Percentiles rank a stretch among this genome's conserved stretches.
Evolutionary conservation across 2,329 filamentous ascomycete species (phyloP).

Genomic region (Pestalotiopsis sp.): DNA sequence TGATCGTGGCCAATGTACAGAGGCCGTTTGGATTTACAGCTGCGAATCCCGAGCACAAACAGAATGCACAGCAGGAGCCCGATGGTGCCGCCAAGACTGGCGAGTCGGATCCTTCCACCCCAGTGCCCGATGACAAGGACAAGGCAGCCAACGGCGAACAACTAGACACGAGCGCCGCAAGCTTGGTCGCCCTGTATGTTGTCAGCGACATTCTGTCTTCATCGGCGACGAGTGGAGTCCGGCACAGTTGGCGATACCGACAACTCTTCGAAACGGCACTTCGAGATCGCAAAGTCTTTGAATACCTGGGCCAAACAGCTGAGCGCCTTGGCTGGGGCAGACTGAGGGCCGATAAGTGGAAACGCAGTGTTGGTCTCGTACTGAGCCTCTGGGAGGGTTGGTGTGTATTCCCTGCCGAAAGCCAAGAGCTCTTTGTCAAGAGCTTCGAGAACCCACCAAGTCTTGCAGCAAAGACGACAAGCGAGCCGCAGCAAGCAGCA

Average conservation of each 20-base stretch:
- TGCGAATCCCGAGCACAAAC: slow-evolving; percentile 63
- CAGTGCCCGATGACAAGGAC: slow-evolving; percentile 36
- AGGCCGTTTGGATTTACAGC: slow-evolving; percentile 74
- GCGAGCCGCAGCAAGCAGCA: slow-evolving; percentile 31
- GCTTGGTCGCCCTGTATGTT: slow-evolving; percentile 80
- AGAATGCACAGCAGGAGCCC: slow-evolving; percentile 42
- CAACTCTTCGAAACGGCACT: slow-evolving; percentile 78
- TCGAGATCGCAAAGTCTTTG: slow-evolving; percentile 68
- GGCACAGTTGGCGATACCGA: slow-evolving; percentile 85
- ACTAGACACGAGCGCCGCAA: slow-evolving; percentile 70
- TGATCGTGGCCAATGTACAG: slow-evolving; percentile 82
- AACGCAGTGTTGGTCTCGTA: slow-evolving; percentile 71
- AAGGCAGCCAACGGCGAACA: slow-evolving; percentile 32
- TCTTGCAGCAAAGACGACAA: slow-evolving; percentile 33
- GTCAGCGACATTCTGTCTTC: slow-evolving; percentile 78
- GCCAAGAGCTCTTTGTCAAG: slow-evolving; percentile 70
- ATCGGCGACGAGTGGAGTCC: slow-evolving; percentile 73
- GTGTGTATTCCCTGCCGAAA: slow-evolving; percentile 74
- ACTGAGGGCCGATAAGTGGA: slow-evolving; percentile 83
- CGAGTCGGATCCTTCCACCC: slow-evolving; percentile 39
- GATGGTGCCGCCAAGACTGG: slow-evolving; percentile 31
- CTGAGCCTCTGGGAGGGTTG: slow-evolving; percentile 73
- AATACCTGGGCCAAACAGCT: slow-evolving; percentile 73
- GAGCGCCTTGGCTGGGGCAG: slow-evolving; percentile 78
- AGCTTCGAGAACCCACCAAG: slow-evolving; percentile 74